Conservation (phyloP, 23 red algal species). For the Chondrus crispus region DNA sequence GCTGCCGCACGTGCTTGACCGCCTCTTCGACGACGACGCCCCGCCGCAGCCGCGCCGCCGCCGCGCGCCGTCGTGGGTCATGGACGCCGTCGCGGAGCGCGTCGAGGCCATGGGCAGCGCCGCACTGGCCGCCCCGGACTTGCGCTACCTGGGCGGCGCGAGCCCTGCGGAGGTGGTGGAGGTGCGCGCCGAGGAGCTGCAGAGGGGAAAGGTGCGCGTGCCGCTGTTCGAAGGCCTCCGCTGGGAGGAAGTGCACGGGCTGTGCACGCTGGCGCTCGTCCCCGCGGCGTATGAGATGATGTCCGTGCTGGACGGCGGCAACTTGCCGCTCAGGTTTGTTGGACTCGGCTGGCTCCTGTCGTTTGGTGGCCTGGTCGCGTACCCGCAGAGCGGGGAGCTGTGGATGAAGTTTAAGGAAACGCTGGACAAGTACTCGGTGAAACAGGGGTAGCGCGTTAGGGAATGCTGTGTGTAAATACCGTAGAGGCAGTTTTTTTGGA, state of each 20-base stretch:
- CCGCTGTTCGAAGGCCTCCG: slow-evolving; percentile 34
- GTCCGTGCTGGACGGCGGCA: neutral
- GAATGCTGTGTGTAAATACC: no score
- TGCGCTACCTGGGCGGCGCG: neutral
- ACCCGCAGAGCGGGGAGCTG: slow-evolving; percentile 31
- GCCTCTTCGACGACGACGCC: slow-evolving; percentile 7
- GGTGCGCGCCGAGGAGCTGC: neutral
- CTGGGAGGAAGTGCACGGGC: slow-evolving; percentile 34
- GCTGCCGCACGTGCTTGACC: neutral
- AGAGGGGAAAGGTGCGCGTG: neutral
- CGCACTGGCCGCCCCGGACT: slow-evolving; percentile 21
- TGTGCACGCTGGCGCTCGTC: slow-evolving; percentile 27
- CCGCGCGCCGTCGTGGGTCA: neutral
- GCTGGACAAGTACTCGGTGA: no score
- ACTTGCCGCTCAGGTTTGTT: slow-evolving; percentile 32
- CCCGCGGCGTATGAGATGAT: slow-evolving; percentile 32
- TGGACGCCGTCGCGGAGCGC: slow-evolving; percentile 14
- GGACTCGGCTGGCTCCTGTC: slow-evolving; percentile 50
- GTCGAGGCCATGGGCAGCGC: slow-evolving; percentile 22
- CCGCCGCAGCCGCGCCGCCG: neutral
- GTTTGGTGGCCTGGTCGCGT: slow-evolving; percentile 36
- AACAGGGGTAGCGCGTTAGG: no score
- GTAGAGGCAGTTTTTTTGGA: no score
- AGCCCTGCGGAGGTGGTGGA: neutral
- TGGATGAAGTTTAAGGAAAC: slow-evolving; percentile 7